Conservation (phyloP, 176 grass and related monocot genomes). For the Alopecurus myosuroides region DNA sequence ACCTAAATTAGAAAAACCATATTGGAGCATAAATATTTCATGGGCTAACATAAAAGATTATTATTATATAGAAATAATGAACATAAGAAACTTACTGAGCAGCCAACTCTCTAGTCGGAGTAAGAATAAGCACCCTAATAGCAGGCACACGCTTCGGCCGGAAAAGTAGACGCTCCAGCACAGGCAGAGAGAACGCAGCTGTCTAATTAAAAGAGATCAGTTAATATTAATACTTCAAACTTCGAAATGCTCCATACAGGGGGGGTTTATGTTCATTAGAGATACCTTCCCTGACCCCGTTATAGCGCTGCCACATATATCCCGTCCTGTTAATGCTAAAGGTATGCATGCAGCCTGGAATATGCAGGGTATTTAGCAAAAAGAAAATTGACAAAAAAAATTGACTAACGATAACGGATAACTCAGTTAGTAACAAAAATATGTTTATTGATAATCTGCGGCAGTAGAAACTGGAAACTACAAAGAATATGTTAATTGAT, state of each 20-base stretch:
- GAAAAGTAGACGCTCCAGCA: constrained; percentile 90
- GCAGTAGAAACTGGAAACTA: neutral
- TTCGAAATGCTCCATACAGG: constrained; percentile 13
- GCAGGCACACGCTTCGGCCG: constrained; percentile 81
- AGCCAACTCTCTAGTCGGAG: constrained; percentile 90
- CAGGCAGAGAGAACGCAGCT: constrained; percentile 83
- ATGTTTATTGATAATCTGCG: neutral
- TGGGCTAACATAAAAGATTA: neutral
- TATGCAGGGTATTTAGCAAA: constrained; percentile 21
- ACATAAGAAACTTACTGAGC: constrained; percentile 73
- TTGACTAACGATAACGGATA: neutral
- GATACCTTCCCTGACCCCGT: constrained; percentile 95
- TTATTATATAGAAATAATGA: constrained; percentile 16
- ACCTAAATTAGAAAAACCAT: neutral
- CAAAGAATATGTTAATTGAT: neutral
- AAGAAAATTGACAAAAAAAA: neutral
- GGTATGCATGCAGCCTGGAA: constrained; percentile 91
- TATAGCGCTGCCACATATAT: constrained; percentile 97
- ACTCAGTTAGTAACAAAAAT: neutral
- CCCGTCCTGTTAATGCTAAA: constrained; percentile 88
- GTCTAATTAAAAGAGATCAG: constrained; percentile 58
- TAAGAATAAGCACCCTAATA: constrained; percentile 97
- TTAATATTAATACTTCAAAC: constrained; percentile 9
- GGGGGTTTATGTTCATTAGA: constrained; percentile 5
- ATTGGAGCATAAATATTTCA: neutral